These are phyloP conservation scores for Globisporangium paroecandrum DNA, from an alignment of 352 stramenopile species.

Conservation along the genomic window DNA sequence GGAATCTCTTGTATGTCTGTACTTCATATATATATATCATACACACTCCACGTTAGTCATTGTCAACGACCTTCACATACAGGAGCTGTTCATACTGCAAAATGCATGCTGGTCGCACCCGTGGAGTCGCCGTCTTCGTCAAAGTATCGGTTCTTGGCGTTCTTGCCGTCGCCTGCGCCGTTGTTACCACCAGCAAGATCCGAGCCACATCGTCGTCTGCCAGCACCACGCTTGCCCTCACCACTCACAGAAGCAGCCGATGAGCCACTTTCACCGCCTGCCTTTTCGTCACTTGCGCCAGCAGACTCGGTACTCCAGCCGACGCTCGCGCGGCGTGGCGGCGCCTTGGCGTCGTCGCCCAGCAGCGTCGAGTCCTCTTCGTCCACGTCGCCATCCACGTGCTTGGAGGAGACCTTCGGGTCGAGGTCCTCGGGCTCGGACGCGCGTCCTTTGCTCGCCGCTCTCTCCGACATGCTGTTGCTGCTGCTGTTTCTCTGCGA, in stretches of 20 bases:
- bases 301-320: slow-evolving; percentile 48
- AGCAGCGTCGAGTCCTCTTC: slow-evolving; percentile 43
- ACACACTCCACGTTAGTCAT: background rate
- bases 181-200: slow-evolving; percentile 20
- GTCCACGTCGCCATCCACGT: slow-evolving; percentile 31
- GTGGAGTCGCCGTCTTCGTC: slow-evolving; percentile 66
- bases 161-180: slow-evolving; percentile 31
- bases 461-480: slow-evolving; percentile 3
- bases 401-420: slow-evolving; percentile 12
- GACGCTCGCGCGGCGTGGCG: slow-evolving; percentile 56
- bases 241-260: background rate
- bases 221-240: slow-evolving; percentile 47
- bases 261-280: slow-evolving; percentile 7
- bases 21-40: background rate
- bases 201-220: slow-evolving; percentile 54
- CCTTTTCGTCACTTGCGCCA: slow-evolving; percentile 25
- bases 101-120: slow-evolving; percentile 20
- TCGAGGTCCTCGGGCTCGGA: slow-evolving; percentile 12
- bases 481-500: background rate
- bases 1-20: slow-evolving; percentile 78
- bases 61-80: background rate
- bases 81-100: background rate
- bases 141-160: slow-evolving; percentile 64
- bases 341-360: slow-evolving; percentile 38
- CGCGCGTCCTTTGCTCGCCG: slow-evolving; percentile 3